Base-by-base conservation (phyloP, 345 rosid species). In the Eutrema heterophyllum region DNA sequence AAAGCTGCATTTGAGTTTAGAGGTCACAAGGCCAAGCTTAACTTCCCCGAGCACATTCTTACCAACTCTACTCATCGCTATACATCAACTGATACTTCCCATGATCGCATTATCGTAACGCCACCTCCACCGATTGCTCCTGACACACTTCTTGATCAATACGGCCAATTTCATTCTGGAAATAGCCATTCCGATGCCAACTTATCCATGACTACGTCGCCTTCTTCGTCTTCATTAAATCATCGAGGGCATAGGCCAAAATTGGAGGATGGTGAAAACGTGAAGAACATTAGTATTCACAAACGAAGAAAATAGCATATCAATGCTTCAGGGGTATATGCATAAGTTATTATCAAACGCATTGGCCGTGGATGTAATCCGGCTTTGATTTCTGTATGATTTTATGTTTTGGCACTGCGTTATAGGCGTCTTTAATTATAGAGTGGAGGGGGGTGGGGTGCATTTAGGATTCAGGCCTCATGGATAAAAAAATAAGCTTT, bases 1-100 rank as follows among this genome's bases (percentile, higher is more conserved):
- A 67, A 54, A 65, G 81, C 77, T 43, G 81, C 81, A 15, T 59
- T 64, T 65, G 73, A 66, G 44, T 71, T 71, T 67, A 66, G 81
- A 66, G 76, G 81, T 43, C 68, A 78, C 32, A 78, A 78, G 56
- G 77, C 81, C 7, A 78, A 78, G 59, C 72, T 71, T 60, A 78
- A 78, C 64, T 78, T 78, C 81, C 78, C 81, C 0, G 76, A 76
- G 63, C 70, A 53, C 7, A 75, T 58, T 76, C 64, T 44, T 68
- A 11, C 5, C 35, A 54, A 36, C 35, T 36, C 79, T 70, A 54
- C 40, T 41, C 79, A 24, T 18, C 46, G 10, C 40, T 10, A 54
- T 69, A 29, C 75, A 54, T 53, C 65, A 63, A 27, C 70, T 5
- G 1, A 38, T 51, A 68, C 73, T 36, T 41, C 69, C 7, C 54